Base-by-base conservation (phyloP, 2,329 filamentous ascomycete species). In the Thyridium curvatum region DNA sequence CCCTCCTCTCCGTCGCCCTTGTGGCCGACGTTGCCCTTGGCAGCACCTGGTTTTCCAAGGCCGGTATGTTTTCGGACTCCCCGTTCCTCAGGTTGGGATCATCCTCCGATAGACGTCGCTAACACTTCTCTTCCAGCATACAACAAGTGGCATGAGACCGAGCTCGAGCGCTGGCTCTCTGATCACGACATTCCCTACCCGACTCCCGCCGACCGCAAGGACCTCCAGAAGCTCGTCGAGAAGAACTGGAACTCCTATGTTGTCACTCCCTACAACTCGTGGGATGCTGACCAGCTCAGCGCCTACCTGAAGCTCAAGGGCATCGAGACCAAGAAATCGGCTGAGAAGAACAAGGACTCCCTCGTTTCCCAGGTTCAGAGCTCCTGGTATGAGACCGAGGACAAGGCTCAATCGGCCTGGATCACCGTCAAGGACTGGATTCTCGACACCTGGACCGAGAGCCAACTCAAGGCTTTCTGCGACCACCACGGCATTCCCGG, bases 121-220 rank as follows among this genome's bases (percentile, higher is more conserved):
- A 44, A 62, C 46, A 39, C 32, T 38, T 40, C 43, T 47, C 56
- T 43, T 50, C 35, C 56, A 95, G 91, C 84, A 13, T 97, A 97
- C 74, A 96, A 97, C 69, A 96, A 93, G 62, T 98, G 93, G 93
- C 91, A 97, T 55, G 84, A 97, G 71, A 94, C 87, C 16, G 93
- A 98, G 73, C 79, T 98, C 21, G 91, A 98, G 69, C 80, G 90
- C 55, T 98, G 93, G 93, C 80, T 98, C 36, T 86, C 86, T 21
- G 93, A 98, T 59, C 77, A 97, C 66, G 79, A 90, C 60, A 74
- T 98, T 41, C 88, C 91, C 9, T 89, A 96, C 61, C 89, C 93
- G n/a, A 82, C 79, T 10, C 80, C 90, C 10, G 81, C 91, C 35
- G 89, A 96, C 64, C 88, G 93, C 56, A 94, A 93, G 66, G 88